Conservation (phyloP, 176 grass and related monocot species). For the Ananas comosus region DNA sequence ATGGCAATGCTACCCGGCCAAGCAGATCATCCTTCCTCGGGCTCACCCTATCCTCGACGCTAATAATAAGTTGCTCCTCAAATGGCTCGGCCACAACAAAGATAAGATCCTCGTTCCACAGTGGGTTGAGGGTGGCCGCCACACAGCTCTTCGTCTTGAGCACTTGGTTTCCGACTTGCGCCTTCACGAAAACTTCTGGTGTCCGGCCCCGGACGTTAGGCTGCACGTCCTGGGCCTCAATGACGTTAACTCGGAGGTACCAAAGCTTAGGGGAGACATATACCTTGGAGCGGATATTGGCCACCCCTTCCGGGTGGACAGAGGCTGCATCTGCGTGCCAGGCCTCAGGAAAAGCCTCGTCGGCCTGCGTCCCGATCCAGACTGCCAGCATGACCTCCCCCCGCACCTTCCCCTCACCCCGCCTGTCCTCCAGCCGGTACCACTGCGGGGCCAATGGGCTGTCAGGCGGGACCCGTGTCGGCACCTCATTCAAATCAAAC, state of each 20-base stretch:
- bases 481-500: conserved; percentile 72
- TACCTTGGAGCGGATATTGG: conserved; percentile 65
- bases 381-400: conserved; percentile 84
- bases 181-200: conserved; percentile 67
- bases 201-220: conserved; percentile 27
- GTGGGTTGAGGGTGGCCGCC: conserved; percentile 43
- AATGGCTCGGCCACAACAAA: conserved; percentile 95
- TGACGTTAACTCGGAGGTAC: conserved; percentile 83
- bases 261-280: conserved; percentile 88
- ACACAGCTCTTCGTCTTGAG: conserved; percentile 48
- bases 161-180: conserved; percentile 72
- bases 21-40: conserved; percentile 67
- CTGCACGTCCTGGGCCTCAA: conserved; percentile 89
- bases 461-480: conserved; percentile 60
- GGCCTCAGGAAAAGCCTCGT: conserved; percentile 85
- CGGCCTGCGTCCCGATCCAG: conserved; percentile 88
- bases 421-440: conserved; percentile 59
- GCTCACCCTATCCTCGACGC: conserved; percentile 55
- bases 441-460: conserved; percentile 80
- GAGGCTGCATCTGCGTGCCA: conserved; percentile 85
- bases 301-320: conserved; percentile 46
- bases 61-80: conserved; percentile 77
- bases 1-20: conserved; percentile 45
- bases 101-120: conserved; percentile 86
- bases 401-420: conserved; percentile 41